A percentile compares a stretch with the other conserved stretches of the same genome.
These are phyloP conservation scores for Gracilariopsis chorda DNA, from an alignment of 23 red algal species.

Conservation along the genomic window DNA sequence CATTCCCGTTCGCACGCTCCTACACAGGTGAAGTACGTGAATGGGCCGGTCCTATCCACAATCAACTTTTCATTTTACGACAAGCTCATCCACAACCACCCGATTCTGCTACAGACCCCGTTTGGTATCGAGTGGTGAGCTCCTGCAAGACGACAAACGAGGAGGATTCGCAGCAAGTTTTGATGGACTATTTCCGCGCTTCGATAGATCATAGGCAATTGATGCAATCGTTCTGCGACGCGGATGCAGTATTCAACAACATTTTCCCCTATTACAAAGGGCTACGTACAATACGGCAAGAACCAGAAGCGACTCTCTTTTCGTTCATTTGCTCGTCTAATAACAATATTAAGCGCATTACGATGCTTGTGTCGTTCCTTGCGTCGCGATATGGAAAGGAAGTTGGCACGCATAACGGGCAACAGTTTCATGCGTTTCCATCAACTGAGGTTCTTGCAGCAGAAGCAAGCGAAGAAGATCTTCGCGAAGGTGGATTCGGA, in stretches of 20 bases:
- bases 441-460: constrained; percentile 43
- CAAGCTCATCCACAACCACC: not conserved
- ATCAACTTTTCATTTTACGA: not conserved
- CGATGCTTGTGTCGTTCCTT: constrained; percentile 73
- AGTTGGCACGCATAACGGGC: not conserved
- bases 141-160: not conserved
- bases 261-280: constrained; percentile 63
- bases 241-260: constrained; percentile 47
- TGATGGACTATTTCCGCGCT: constrained; percentile 70
- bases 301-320: constrained; percentile 88
- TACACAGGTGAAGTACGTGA: not conserved
- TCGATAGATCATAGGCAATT: constrained; percentile 5
- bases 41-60: constrained; percentile 24
- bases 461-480: constrained; percentile 52
- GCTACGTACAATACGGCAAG: constrained; percentile 60
- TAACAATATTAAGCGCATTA: constrained; percentile 90
- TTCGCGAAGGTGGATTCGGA: constrained; percentile 81
- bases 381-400: constrained; percentile 63
- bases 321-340: constrained; percentile 93
- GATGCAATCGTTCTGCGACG: constrained; percentile 22
- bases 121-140: constrained; percentile 37
- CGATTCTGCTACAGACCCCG: not conserved
- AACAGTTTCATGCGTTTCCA: constrained; percentile 75
- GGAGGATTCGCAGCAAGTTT: not conserved
- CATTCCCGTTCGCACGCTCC: not conserved